These are phyloP conservation scores for Aspergillus conjunctus DNA, from an alignment of 495 filamentous ascomycete genomes.

Conservation along the genomic window DNA sequence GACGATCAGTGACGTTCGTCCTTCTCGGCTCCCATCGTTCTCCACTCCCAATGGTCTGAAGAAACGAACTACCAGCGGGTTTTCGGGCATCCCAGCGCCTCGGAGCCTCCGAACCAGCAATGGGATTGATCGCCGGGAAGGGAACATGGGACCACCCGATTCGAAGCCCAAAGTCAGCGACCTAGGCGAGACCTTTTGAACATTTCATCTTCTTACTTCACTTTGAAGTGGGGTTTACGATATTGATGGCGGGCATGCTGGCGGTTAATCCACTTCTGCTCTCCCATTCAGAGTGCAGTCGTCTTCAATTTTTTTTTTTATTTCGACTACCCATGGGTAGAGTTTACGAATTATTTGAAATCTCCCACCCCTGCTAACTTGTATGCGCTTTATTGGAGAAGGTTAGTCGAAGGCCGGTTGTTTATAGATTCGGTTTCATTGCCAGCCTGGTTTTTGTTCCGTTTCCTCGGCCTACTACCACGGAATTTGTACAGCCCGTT, in stretches of 20 bases:
- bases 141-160: constrained; percentile 57
- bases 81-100: constrained; percentile 53
- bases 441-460: neutral
- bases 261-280: constrained; percentile 19
- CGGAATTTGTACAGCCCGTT: constrained; percentile 25
- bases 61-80: constrained; percentile 56
- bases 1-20: constrained; percentile 28
- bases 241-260: constrained; percentile 27
- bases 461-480: constrained; percentile 10
- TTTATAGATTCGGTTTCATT: constrained; percentile 21
- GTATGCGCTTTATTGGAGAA: constrained; percentile 6
- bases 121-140: constrained; percentile 47
- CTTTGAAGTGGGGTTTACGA: constrained; percentile 18
- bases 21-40: constrained; percentile 42
- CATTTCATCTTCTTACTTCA: constrained; percentile 10
- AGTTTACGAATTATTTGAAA: constrained; percentile 20
- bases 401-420: constrained; percentile 16
- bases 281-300: constrained; percentile 23
- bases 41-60: constrained; percentile 40
- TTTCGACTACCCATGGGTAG: constrained; percentile 17
- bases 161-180: constrained; percentile 56
- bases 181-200: constrained; percentile 69
- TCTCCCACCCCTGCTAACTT: constrained; percentile 7
- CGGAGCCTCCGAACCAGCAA: constrained; percentile 53
- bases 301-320: constrained; percentile 20